Evolutionary conservation across 1,284 basidiomycete genomes (phyloP).

Genomic region (Malassezia caprae): DNA sequence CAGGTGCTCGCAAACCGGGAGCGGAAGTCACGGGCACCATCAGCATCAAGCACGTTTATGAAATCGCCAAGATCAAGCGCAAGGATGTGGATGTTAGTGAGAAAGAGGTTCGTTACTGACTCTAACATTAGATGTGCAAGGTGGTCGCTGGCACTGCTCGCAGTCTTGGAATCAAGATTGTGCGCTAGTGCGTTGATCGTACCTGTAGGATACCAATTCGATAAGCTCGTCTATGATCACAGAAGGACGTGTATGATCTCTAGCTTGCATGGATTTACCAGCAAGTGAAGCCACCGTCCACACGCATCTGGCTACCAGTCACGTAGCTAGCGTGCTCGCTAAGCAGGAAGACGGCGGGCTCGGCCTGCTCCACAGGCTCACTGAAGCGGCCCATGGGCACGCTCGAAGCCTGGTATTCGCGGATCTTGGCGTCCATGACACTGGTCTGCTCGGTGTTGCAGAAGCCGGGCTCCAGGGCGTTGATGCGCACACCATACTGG

Average conservation of each 20-base stretch:
- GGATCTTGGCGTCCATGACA: constrained; percentile 43
- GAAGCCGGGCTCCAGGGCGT: constrained; percentile 45
- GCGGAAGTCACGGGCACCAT: constrained; percentile 69
- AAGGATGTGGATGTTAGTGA: constrained; percentile 54
- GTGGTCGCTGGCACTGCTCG: constrained; percentile 16
- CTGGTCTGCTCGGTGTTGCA: constrained; percentile 49
- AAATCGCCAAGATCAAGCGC: constrained; percentile 95
- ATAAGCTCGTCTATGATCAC: neutral
- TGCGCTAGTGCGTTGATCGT: constrained; percentile 5
- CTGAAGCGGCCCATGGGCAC: constrained; percentile 46
- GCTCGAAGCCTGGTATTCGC: constrained; percentile 43
- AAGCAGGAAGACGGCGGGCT: constrained; percentile 39
- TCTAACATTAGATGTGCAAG: constrained; percentile 13
- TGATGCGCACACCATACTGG: constrained; percentile 45
- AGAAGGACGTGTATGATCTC: neutral
- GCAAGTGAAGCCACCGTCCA: constrained; percentile 46
- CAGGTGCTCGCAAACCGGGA: constrained; percentile 60
- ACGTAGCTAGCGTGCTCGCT: constrained; percentile 45
- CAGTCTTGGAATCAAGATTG: constrained; percentile 16
- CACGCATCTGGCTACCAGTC: constrained; percentile 33
- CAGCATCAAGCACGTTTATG: constrained; percentile 92
- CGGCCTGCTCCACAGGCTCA: constrained; percentile 46
- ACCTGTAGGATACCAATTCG: neutral
- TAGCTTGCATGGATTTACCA: constrained; percentile 24
- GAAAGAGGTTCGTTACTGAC: constrained; percentile 26